Evolutionary conservation across 495 filamentous ascomycete genomes (phyloP).

Genomic region (Poronia punctata): DNA sequence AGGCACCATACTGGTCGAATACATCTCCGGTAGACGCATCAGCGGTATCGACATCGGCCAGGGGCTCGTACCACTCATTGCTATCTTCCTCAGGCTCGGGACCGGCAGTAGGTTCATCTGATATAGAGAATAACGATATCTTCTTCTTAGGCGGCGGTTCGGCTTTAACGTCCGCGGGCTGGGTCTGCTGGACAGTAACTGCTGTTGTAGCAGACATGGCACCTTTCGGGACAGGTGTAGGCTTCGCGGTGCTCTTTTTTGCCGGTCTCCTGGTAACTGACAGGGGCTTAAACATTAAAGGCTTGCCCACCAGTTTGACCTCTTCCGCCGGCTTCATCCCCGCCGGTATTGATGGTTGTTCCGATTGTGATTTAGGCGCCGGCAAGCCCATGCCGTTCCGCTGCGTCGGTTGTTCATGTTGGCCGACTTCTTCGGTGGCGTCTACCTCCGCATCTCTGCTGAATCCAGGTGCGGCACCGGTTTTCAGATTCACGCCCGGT

Average conservation of each 20-base stretch:
- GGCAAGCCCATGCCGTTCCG: conserved; percentile 17
- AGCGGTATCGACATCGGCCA: conserved; percentile 19
- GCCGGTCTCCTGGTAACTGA: conserved; percentile 66
- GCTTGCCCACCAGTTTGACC: conserved; percentile 64
- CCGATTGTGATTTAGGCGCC: conserved; percentile 16
- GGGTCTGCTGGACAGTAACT: neutral
- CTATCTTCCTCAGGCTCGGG: conserved; percentile 1
- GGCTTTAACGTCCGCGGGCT: conserved; percentile 1
- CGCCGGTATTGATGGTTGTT: conserved; percentile 35
- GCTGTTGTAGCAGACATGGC: neutral
- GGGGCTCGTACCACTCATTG: conserved; percentile 34
- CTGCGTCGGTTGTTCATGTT: conserved; percentile 10
- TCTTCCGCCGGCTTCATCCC: conserved; percentile 47
- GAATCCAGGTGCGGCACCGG: conserved; percentile 71
- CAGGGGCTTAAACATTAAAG: conserved; percentile 81
- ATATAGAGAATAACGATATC: conserved; percentile 40
- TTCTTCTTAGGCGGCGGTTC: conserved; percentile 29
- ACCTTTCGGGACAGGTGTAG: conserved; percentile 2
- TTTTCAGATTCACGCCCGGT: conserved; percentile 64
- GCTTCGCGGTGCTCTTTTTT: conserved; percentile 51
- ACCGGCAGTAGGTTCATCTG: conserved; percentile 19
- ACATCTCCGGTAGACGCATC: conserved; percentile 20
- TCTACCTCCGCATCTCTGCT: conserved; percentile 45
- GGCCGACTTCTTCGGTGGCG: conserved; percentile 14
- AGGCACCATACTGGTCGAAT: conserved; percentile 22